Evolutionary conservation across 1,284 basidiomycete genomes (phyloP).

Genomic region (Puccinia horiana): DNA sequence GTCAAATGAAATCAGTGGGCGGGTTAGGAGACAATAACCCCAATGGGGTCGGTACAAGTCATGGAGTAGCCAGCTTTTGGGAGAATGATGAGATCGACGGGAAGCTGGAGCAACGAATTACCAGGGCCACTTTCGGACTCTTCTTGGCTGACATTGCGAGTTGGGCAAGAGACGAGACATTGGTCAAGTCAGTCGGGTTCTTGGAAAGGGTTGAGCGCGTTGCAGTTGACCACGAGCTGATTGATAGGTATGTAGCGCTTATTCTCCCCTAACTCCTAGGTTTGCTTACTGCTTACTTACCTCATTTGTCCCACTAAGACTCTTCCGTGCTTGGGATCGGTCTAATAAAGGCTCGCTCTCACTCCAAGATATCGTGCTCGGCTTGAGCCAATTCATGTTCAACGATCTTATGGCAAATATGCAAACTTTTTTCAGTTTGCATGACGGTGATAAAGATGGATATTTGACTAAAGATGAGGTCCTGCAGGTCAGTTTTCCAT

Average conservation of each 20-base stretch:
- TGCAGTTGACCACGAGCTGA: conserved; percentile 77
- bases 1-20: conserved; percentile 50
- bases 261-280: background rate
- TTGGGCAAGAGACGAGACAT: conserved; percentile 93
- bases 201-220: conserved; percentile 75
- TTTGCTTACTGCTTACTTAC: background rate
- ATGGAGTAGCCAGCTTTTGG: conserved; percentile 46
- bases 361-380: conserved; percentile 79
- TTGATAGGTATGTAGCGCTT: conserved; percentile 57
- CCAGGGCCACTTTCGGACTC: conserved; percentile 78
- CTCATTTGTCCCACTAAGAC: conserved; percentile 61
- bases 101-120: conserved; percentile 84
- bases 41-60: conserved; percentile 44
- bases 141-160: conserved; percentile 91
- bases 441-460: conserved; percentile 94
- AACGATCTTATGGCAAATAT: conserved; percentile 97
- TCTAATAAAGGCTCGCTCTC: conserved; percentile 72
- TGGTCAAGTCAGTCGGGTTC: conserved; percentile 83
- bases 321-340: conserved; percentile 89
- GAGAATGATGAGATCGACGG: conserved; percentile 65
- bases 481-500: conserved; percentile 80
- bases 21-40: conserved; percentile 44
- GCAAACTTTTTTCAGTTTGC: conserved; percentile 96
- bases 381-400: conserved; percentile 87
- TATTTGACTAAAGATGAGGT: conserved; percentile 95